Evolutionary conservation across 768 basidiomycete genomes (phyloP).

Genomic region (Mycena epipterygia): DNA sequence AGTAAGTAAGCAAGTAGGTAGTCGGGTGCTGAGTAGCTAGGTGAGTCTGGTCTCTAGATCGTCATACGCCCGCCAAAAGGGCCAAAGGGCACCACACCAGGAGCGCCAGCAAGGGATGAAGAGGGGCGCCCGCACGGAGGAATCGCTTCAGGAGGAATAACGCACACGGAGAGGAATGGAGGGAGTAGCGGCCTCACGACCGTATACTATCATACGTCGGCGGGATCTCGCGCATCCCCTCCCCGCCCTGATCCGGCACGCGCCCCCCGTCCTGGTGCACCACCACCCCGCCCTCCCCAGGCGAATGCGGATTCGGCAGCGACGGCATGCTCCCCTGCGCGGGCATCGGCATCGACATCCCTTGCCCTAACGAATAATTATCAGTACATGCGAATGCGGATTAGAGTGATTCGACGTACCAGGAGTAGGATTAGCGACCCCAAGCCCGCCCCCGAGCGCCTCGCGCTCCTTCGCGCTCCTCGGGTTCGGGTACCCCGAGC

Average conservation of each 20-base stretch:
- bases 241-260: constrained; percentile 21
- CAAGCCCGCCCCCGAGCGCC: constrained; percentile 24
- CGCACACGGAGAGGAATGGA: no score
- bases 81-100: no score
- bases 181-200: not conserved
- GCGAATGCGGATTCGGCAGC: constrained; percentile 35
- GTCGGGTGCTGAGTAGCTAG: no score
- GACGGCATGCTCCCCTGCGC: not conserved
- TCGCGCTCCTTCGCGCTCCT: constrained; percentile 37
- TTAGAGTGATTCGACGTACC: no score
- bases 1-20: no score
- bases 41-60: no score
- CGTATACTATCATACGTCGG: constrained; percentile 37
- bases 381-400: no score
- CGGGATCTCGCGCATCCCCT: constrained; percentile 33
- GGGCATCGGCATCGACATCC: constrained; percentile 21
- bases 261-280: constrained; percentile 36
- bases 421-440: constrained; percentile 25
- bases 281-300: constrained; percentile 21
- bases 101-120: no score
- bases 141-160: no score
- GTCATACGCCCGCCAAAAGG: no score
- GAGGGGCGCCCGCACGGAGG: no score
- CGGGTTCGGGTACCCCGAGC: constrained; percentile 26
- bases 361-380: no score